Conservation (phyloP, 192 early-diverging fungal species). For the Thamnidium elegans region DNA sequence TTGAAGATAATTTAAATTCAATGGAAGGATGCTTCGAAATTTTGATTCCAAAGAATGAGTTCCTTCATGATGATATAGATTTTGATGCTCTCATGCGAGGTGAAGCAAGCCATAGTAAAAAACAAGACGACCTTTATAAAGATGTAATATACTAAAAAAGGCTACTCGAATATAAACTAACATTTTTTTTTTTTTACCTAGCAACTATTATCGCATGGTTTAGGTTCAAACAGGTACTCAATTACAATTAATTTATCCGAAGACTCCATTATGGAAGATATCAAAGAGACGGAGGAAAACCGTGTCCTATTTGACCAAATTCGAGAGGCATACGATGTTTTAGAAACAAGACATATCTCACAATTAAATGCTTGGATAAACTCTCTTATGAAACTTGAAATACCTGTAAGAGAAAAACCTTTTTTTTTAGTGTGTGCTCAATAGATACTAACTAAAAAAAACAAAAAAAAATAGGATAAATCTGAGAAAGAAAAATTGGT, state of each 20-base stretch:
- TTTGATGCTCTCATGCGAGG: conserved; percentile 36
- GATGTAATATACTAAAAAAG: conserved; percentile 10
- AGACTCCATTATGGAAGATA: conserved; percentile 44
- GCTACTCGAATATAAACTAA: background rate
- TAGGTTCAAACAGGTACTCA: conserved; percentile 59
- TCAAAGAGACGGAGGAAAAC: conserved; percentile 55
- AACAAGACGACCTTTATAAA: background rate
- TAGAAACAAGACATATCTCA: conserved; percentile 43
- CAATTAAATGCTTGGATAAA: conserved; percentile 50
- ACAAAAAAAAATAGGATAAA: conserved; percentile 25
- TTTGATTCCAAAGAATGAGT: conserved; percentile 44
- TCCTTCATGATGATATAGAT: conserved; percentile 25
- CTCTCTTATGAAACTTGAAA: conserved; percentile 39
- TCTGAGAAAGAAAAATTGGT: conserved; percentile 38
- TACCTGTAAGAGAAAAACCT: conserved; percentile 24
- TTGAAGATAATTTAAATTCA: conserved; percentile 40
- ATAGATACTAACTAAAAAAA: background rate
- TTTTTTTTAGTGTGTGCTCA: background rate
- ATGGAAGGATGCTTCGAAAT: conserved; percentile 54
- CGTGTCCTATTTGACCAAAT: conserved; percentile 53
- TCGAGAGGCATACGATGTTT: conserved; percentile 43
- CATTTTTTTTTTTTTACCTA: background rate
- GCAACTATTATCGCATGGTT: conserved; percentile 42
- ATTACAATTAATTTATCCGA: conserved; percentile 55
- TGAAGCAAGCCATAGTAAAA: conserved; percentile 4